phyloP scores from a whole-genome alignment of 2,329 filamentous ascomycete genomes.

The Colletotrichum aenigma region DNA sequence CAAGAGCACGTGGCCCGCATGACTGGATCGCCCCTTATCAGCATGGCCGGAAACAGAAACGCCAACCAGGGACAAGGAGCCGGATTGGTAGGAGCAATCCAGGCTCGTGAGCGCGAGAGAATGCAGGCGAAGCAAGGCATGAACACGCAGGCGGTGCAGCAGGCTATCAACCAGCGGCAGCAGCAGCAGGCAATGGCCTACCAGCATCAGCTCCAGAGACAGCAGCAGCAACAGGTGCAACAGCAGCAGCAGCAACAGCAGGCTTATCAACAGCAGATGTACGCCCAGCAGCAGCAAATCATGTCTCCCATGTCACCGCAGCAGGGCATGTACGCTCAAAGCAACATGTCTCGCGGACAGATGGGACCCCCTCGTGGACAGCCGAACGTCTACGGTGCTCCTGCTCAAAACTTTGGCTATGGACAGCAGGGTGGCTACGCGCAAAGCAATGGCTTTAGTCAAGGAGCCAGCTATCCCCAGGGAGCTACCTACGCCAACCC shows the following conservation, averaged over 20 bases:
- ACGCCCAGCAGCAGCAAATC: slow-evolving; percentile 25
- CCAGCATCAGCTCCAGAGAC: slow-evolving; percentile 37
- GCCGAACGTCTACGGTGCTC: background rate
- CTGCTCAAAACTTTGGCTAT: slow-evolving; percentile 2
- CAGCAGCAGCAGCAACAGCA: slow-evolving; percentile 35
- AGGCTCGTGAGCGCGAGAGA: slow-evolving; percentile 79
- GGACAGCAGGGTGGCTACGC: background rate
- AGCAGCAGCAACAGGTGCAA: slow-evolving; percentile 35
- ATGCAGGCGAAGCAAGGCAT: slow-evolving; percentile 71
- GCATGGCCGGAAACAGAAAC: slow-evolving; percentile 47
- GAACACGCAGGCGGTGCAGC: slow-evolving; percentile 73
- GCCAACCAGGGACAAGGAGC: slow-evolving; percentile 54
- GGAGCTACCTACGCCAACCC: slow-evolving; percentile 10
- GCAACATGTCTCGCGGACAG: slow-evolving; percentile 14
- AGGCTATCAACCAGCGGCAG: slow-evolving; percentile 73
- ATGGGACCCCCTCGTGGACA: background rate
- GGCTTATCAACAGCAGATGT: slow-evolving; percentile 36
- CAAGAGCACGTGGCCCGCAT: slow-evolving; percentile 87
- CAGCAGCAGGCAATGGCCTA: slow-evolving; percentile 34
- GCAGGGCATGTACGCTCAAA: slow-evolving; percentile 16
- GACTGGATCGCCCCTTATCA: slow-evolving; percentile 78
- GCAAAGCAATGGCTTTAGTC: background rate
- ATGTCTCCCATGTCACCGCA: background rate
- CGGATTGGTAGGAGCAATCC: slow-evolving; percentile 79
- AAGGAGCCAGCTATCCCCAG: background rate